Evolutionary conservation across 495 filamentous ascomycete species (phyloP).

Genomic region (Pseudomonodictys pantanalensis): DNA sequence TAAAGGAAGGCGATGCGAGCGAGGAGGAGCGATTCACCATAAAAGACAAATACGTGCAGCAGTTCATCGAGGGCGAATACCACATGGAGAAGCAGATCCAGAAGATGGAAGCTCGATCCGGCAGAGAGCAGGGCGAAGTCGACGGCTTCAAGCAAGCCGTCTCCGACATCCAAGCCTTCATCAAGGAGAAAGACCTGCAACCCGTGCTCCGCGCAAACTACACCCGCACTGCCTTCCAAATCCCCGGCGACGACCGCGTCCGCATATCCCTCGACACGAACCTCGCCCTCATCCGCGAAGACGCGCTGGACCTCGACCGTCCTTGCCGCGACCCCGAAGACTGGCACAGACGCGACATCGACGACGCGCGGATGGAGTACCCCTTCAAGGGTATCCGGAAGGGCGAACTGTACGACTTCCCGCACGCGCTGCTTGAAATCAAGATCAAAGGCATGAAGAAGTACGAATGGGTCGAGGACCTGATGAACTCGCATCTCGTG

Average conservation of each 20-base stretch:
- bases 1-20: constrained; percentile 64
- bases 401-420: constrained; percentile 89
- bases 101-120: constrained; percentile 70
- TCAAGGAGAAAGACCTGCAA: constrained; percentile 72
- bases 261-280: constrained; percentile 91
- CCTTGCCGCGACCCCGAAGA: constrained; percentile 82
- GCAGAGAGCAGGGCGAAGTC: constrained; percentile 58
- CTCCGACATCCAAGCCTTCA: constrained; percentile 73
- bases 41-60: constrained; percentile 90
- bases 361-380: constrained; percentile 74
- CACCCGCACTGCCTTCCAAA: constrained; percentile 92
- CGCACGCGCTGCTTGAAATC: constrained; percentile 87
- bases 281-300: constrained; percentile 88
- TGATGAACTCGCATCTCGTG: constrained; percentile 89
- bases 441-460: constrained; percentile 74
- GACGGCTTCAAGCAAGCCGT: constrained; percentile 70
- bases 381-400: constrained; percentile 81
- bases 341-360: constrained; percentile 92
- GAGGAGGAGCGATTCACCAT: constrained; percentile 74
- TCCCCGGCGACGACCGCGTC: constrained; percentile 86
- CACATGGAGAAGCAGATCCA: constrained; percentile 85
- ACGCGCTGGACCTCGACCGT: constrained; percentile 74
- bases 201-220: constrained; percentile 91
- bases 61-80: constrained; percentile 83
- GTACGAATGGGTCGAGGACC: constrained; percentile 81